Conservation (phyloP, 257 asterid genomes). For the Parsonsia alboflavescens region DNA sequence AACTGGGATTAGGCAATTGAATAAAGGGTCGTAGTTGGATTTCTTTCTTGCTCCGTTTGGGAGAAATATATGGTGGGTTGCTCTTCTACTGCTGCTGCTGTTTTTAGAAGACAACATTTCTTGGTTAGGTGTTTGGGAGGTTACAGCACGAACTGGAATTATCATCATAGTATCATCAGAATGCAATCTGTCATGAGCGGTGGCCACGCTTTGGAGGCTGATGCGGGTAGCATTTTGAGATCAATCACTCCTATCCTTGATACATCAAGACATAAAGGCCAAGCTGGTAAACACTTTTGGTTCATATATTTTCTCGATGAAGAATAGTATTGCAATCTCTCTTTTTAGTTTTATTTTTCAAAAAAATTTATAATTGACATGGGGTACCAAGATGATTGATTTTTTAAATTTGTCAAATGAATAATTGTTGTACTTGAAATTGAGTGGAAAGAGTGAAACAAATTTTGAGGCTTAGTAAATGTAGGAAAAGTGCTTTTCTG, state of each 20-base stretch:
- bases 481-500: neutral
- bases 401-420: neutral
- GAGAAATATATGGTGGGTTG: constrained; percentile 51
- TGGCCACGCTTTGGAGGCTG: constrained; percentile 50
- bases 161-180: constrained; percentile 26
- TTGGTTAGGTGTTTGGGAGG: constrained; percentile 72
- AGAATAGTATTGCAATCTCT: neutral
- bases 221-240: constrained; percentile 62
- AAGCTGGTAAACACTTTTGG: constrained; percentile 61
- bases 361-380: neutral
- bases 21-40: neutral
- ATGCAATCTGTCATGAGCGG: constrained; percentile 59
- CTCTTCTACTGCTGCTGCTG: constrained; percentile 38
- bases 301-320: neutral
- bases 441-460: neutral
- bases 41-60: constrained; percentile 15
- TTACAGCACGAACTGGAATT: constrained; percentile 20
- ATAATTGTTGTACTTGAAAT: neutral
- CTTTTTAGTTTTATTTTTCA: neutral
- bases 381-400: neutral
- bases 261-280: constrained; percentile 77
- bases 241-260: constrained; percentile 81
- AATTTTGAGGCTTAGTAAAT: neutral
- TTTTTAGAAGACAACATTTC: constrained; percentile 64
- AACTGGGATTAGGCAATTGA: constrained; percentile 1